These are phyloP conservation scores for Yamagishiella unicocca DNA, from an alignment of 139 green algal species.

Conservation along the genomic window DNA sequence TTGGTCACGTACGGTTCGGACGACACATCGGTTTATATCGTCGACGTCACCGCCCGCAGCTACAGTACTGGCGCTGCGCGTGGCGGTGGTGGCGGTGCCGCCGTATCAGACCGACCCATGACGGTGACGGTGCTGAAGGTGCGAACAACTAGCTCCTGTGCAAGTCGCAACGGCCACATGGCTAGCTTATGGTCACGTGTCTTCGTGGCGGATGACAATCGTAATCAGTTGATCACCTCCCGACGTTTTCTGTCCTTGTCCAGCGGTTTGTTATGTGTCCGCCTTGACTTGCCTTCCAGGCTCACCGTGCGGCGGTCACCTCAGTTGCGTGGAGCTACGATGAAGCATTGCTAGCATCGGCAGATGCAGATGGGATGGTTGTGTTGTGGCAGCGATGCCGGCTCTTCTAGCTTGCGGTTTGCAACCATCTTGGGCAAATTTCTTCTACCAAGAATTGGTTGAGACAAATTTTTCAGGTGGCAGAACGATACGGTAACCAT, in stretches of 20 bases:
- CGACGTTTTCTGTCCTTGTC: background rate
- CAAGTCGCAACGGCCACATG: background rate
- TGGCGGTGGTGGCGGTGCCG: background rate
- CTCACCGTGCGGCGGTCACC: slow-evolving; percentile 46
- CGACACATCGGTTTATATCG: slow-evolving; percentile 57
- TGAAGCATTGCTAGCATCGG: slow-evolving; percentile 49
- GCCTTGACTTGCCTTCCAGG: background rate
- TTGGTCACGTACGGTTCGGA: slow-evolving; percentile 50
- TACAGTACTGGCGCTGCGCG: background rate
- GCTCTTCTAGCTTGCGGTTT: too few species aligned
- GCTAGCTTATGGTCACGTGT: background rate
- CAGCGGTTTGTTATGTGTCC: background rate
- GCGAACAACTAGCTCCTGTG: background rate
- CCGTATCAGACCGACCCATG: background rate
- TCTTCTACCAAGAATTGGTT: too few species aligned
- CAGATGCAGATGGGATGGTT: slow-evolving; percentile 43
- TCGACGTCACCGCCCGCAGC: slow-evolving; percentile 39
- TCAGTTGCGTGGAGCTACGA: slow-evolving; percentile 48
- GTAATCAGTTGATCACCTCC: too few species aligned
- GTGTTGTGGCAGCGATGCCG: slow-evolving; percentile 51
- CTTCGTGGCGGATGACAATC: background rate
- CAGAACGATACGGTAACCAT: too few species aligned
- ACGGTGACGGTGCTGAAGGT: slow-evolving; percentile 47
- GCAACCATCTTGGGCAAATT: too few species aligned
- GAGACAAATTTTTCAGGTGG: too few species aligned